Evolutionary conservation across 176 grass and related monocot species (phyloP).

Genomic region (Themeda triandra): DNA sequence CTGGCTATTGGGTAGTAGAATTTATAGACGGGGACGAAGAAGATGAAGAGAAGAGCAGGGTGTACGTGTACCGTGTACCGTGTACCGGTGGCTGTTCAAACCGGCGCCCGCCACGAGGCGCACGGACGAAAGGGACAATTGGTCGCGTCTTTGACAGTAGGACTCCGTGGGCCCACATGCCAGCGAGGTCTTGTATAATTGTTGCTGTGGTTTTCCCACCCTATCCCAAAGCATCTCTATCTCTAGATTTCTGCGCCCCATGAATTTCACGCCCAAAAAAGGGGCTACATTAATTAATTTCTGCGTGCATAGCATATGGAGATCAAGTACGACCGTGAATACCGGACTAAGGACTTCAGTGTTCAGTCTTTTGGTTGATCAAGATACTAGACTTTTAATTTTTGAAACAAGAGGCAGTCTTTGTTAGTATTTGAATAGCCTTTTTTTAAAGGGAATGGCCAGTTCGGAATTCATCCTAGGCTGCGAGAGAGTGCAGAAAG

Average conservation of each 20-base stretch:
- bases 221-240: too few species aligned
- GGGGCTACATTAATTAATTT: neutral
- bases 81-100: neutral
- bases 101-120: too few species aligned
- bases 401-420: neutral
- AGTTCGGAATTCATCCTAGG: too few species aligned
- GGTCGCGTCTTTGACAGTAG: neutral
- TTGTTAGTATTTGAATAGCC: neutral
- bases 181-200: neutral
- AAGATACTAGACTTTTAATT: neutral
- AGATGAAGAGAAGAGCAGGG: neutral
- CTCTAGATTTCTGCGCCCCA: too few species aligned
- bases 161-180: neutral
- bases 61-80: neutral
- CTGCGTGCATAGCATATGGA: neutral
- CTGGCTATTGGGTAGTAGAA: neutral
- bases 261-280: neutral
- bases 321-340: neutral
- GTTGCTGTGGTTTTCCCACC: neutral
- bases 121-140: neutral
- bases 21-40: slow-evolving; percentile 1
- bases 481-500: neutral
- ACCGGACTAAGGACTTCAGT: neutral
- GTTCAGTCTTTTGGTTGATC: neutral
- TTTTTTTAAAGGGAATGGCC: too few species aligned